These are phyloP conservation scores for Lyophyllum decastes DNA, from an alignment of 768 basidiomycete genomes.

Conservation along the genomic window DNA sequence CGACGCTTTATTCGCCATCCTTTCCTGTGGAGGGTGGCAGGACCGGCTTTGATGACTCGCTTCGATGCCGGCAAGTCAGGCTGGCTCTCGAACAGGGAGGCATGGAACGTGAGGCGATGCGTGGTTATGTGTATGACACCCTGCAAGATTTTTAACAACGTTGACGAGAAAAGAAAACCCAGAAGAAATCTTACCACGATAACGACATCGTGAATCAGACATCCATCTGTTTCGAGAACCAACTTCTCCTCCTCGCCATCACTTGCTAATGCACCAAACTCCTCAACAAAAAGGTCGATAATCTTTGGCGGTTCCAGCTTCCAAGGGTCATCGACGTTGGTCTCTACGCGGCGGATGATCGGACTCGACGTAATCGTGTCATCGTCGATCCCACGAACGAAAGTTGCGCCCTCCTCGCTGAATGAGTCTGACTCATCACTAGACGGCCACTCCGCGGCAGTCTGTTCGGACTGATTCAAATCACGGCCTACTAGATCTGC, in stretches of 20 bases:
- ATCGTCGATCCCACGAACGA: neutral
- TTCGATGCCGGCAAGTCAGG: conserved; percentile 30
- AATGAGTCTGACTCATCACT: conserved; percentile 22
- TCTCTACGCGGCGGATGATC: conserved; percentile 24
- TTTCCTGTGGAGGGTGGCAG: conserved; percentile 46
- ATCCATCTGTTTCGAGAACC: conserved; percentile 54
- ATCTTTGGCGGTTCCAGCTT: conserved; percentile 47
- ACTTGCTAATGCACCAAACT: conserved; percentile 54
- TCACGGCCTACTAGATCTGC: conserved; percentile 44
- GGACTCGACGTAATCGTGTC: conserved; percentile 7
- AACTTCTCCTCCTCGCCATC: conserved; percentile 49
- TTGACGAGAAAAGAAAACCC: neutral
- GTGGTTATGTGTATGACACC: conserved; percentile 67
- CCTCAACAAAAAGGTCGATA: conserved; percentile 49
- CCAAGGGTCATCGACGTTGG: conserved; percentile 27
- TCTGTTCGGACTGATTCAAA: conserved; percentile 35
- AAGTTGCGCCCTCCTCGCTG: neutral
- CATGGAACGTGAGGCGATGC: conserved; percentile 66
- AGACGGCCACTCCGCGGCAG: conserved; percentile 31
- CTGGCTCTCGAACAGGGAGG: conserved; percentile 52
- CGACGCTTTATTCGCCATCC: conserved; percentile 47
- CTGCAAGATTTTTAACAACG: conserved; percentile 24
- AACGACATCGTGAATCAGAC: conserved; percentile 47
- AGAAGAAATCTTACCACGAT: conserved; percentile 41
- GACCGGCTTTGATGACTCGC: conserved; percentile 49